A percentile compares a stretch with the other conserved stretches of the same genome.
Evolutionary conservation across 2,329 filamentous ascomycete genomes (phyloP).

Genomic region (Xylariomycetidae sp.): DNA sequence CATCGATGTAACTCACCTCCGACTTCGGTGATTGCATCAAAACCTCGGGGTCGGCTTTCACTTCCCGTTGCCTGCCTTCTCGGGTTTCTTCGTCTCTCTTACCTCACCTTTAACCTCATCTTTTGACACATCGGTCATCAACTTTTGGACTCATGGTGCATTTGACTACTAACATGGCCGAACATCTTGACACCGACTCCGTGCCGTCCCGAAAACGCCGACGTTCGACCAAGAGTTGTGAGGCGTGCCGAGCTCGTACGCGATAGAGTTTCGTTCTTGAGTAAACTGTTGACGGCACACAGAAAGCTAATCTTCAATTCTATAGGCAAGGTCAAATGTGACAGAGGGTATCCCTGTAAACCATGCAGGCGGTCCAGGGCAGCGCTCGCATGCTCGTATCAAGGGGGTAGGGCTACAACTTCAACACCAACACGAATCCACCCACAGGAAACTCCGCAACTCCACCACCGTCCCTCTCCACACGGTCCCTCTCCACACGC

Average conservation of each 20-base stretch:
- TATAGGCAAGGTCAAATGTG: slow-evolving; percentile 13
- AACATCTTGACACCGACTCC: slow-evolving; percentile 10
- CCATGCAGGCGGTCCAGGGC: slow-evolving; percentile 12
- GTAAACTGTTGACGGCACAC: not conserved
- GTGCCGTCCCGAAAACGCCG: slow-evolving; percentile 10
- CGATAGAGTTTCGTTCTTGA: not conserved
- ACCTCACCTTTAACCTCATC: too few relatives aligned
- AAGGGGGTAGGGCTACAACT: slow-evolving; percentile 1
- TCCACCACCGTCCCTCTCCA: not conserved
- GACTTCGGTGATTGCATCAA: too few relatives aligned
- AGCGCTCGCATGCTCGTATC: slow-evolving; percentile 12
- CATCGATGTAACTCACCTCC: too few relatives aligned
- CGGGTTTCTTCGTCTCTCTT: too few relatives aligned
- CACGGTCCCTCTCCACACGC: too few relatives aligned
- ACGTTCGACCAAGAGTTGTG: slow-evolving; percentile 14
- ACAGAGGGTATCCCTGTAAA: slow-evolving; percentile 13
- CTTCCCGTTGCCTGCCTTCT: too few relatives aligned
- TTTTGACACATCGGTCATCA: too few relatives aligned
- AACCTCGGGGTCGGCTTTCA: too few relatives aligned
- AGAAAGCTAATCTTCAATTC: not conserved
- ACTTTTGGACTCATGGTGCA: too few relatives aligned
- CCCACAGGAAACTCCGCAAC: not conserved
- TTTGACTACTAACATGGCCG: too few relatives aligned
- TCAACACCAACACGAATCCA: slow-evolving; percentile 1
- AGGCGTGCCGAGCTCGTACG: slow-evolving; percentile 14